Evolutionary conservation across 164 flowering plant species (phyloP).

Genomic region (Magnolia changhungtana): DNA sequence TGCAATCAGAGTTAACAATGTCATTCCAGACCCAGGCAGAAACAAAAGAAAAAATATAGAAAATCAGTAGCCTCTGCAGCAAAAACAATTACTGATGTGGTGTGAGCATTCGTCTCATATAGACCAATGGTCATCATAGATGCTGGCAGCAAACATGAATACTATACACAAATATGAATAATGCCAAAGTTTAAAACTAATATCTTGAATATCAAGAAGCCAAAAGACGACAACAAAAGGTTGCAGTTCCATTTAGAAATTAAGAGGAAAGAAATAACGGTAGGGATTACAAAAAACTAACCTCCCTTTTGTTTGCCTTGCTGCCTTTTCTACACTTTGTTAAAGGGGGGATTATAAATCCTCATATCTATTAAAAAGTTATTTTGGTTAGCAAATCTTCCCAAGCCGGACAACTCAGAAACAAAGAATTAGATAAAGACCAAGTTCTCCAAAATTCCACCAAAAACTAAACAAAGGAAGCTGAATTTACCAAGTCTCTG

Average conservation of each 20-base stretch:
- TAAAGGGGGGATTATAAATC: too few relatives aligned
- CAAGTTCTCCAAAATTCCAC: too few relatives aligned
- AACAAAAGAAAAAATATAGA: not conserved
- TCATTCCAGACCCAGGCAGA: not conserved
- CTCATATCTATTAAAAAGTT: too few relatives aligned
- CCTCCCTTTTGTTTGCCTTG: too few relatives aligned
- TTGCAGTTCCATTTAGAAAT: not conserved
- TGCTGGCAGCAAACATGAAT: too few relatives aligned
- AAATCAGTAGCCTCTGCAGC: not conserved
- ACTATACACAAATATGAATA: not conserved
- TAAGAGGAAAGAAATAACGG: not conserved
- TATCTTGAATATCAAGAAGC: not conserved
- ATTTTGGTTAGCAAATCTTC: too few relatives aligned
- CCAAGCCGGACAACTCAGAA: too few relatives aligned
- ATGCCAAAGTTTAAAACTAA: not conserved
- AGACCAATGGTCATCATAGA: too few relatives aligned
- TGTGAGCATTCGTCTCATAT: not conserved
- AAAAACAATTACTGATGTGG: not conserved
- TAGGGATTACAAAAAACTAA: not conserved
- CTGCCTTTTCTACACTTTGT: not conserved
- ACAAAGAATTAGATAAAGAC: too few relatives aligned
- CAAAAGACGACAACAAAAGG: not conserved
- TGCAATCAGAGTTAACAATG: constrained; percentile 1
- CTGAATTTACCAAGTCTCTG: too few relatives aligned
- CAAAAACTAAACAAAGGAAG: too few relatives aligned